Evolutionary conservation across 768 basidiomycete genomes (phyloP).

Genomic region (Termitomyces sp.): DNA sequence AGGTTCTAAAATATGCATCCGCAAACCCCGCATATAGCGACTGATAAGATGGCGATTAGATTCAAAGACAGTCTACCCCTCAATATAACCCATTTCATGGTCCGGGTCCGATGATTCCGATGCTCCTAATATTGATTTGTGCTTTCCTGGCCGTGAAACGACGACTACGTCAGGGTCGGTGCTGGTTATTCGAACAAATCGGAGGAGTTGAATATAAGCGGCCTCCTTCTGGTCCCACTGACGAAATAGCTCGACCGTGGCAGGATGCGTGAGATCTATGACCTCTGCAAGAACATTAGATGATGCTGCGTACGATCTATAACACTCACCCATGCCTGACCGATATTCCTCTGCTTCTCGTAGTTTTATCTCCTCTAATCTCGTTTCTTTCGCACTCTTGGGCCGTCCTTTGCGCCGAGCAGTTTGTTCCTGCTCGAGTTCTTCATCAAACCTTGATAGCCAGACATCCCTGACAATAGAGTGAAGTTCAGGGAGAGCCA

Average conservation of each 20-base stretch:
- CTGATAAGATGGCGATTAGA: slow-evolving; percentile 11
- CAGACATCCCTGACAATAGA: slow-evolving; percentile 58
- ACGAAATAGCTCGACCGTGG: slow-evolving; percentile 66
- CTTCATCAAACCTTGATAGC: slow-evolving; percentile 66
- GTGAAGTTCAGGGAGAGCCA: slow-evolving; percentile 66
- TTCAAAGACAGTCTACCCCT: slow-evolving; percentile 4
- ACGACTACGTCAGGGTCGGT: slow-evolving; percentile 37
- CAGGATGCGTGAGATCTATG: slow-evolving; percentile 69
- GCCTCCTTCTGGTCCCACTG: slow-evolving; percentile 75
- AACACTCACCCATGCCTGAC: slow-evolving; percentile 68
- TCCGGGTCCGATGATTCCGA: slow-evolving; percentile 12
- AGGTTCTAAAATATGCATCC: slow-evolving; percentile 1
- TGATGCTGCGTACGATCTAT: background rate
- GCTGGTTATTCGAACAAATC: slow-evolving; percentile 73
- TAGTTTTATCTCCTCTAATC: slow-evolving; percentile 65
- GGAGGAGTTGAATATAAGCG: slow-evolving; percentile 63
- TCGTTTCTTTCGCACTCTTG: slow-evolving; percentile 60
- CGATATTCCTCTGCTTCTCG: slow-evolving; percentile 69
- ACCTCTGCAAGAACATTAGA: slow-evolving; percentile 46
- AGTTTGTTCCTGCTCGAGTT: slow-evolving; percentile 54
- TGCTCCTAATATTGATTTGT: slow-evolving; percentile 28
- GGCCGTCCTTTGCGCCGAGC: slow-evolving; percentile 69
- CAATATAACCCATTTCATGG: slow-evolving; percentile 13
- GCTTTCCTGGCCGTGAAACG: slow-evolving; percentile 58
- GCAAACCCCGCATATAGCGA: background rate